phyloP scores from a whole-genome alignment of 768 basidiomycete species.

The Naganishia kalamii region DNA sequence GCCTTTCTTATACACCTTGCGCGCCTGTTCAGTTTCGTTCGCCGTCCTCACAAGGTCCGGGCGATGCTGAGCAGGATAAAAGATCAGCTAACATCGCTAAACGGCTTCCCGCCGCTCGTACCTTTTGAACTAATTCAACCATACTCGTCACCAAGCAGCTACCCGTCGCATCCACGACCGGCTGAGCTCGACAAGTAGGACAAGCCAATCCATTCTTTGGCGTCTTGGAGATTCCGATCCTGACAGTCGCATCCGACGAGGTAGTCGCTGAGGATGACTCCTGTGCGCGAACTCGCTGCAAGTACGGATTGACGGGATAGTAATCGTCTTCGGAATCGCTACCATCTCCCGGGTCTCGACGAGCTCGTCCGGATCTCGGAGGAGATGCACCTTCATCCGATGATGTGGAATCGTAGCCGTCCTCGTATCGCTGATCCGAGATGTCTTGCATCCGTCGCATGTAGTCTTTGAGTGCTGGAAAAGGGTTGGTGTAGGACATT shows the following conservation, averaged over 20 bases:
- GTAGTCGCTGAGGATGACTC: not conserved
- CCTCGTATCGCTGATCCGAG: not conserved
- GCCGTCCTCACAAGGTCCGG: slow-evolving; percentile 10
- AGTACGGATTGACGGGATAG: not conserved
- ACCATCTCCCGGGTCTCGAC: not conserved
- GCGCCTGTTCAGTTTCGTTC: slow-evolving; percentile 2
- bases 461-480: slow-evolving; percentile 2
- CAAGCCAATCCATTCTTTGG: slow-evolving; percentile 20
- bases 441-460: not conserved
- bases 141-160: slow-evolving; percentile 12
- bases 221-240: slow-evolving; percentile 13
- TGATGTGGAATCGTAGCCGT: slow-evolving; percentile 9
- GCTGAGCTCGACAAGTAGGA: slow-evolving; percentile 18
- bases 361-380: not conserved
- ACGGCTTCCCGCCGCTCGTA: not conserved
- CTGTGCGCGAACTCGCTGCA: not conserved
- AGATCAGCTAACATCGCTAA: too few species aligned
- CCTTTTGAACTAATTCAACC: slow-evolving; percentile 16
- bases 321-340: slow-evolving; percentile 12
- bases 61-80: slow-evolving; percentile 16
- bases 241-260: not conserved
- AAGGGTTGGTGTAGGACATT: slow-evolving; percentile 17
- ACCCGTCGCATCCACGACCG: not conserved
- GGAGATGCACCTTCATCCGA: not conserved
- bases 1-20: slow-evolving; percentile 10